Conservation (phyloP, 257 asterid species). For the Penstemon newberryi region DNA sequence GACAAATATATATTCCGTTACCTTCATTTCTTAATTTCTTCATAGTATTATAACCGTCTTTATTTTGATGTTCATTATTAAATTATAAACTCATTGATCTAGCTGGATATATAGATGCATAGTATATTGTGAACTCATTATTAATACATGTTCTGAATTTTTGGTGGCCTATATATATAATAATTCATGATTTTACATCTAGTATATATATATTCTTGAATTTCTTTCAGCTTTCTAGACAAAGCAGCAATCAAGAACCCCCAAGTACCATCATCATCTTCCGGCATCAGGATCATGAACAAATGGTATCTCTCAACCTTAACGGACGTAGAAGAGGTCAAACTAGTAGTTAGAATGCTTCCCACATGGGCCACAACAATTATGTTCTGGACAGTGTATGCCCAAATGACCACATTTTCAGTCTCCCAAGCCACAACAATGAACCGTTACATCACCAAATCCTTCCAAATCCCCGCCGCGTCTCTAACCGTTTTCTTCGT, state of each 20-base stretch:
- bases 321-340: slow-evolving; percentile 89
- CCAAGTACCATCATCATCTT: neutral
- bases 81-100: neutral
- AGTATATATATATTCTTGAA: neutral
- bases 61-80: neutral
- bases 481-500: slow-evolving; percentile 77
- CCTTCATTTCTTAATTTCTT: too few relatives aligned
- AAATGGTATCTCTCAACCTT: slow-evolving; percentile 70
- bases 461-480: slow-evolving; percentile 68
- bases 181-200: neutral
- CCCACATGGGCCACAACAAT: slow-evolving; percentile 92
- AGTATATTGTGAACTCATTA: too few relatives aligned
- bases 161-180: too few relatives aligned
- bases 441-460: slow-evolving; percentile 56
- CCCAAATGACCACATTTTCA: slow-evolving; percentile 90
- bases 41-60: neutral
- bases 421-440: slow-evolving; percentile 80
- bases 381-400: slow-evolving; percentile 76
- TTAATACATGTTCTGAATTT: too few relatives aligned
- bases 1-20: too few relatives aligned
- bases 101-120: too few relatives aligned
- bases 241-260: slow-evolving; percentile 74
- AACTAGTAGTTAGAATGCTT: slow-evolving; percentile 64
- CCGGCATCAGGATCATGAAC: slow-evolving; percentile 1
- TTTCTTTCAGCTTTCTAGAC: slow-evolving; percentile 50